phyloP scores from a whole-genome alignment of 1,284 basidiomycete genomes.

The Leccinum pachyderme region DNA sequence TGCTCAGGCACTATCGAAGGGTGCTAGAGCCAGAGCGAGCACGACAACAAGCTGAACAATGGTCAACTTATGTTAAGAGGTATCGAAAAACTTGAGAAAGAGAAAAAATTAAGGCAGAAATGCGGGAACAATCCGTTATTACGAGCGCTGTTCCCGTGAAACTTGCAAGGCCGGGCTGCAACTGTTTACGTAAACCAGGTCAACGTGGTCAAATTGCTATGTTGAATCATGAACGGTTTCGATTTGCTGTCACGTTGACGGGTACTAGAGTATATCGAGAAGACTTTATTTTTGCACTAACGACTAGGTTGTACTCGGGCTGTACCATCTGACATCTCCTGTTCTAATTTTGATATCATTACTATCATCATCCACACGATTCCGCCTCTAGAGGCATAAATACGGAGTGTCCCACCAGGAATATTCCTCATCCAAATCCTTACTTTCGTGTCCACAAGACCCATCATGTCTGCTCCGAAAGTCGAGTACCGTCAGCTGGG shows the following conservation, averaged over 20 bases:
- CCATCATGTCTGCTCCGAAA: background rate
- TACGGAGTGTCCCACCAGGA: background rate
- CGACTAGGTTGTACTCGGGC: no score
- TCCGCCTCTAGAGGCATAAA: background rate
- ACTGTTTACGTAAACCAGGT: background rate
- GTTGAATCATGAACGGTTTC: no score
- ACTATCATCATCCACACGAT: background rate
- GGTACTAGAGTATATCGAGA: background rate
- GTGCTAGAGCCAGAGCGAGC: background rate
- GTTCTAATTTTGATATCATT: background rate
- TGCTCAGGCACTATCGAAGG: background rate
- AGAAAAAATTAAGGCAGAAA: background rate
- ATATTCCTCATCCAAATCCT: background rate
- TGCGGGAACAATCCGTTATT: background rate
- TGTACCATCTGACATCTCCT: background rate
- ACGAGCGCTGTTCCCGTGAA: background rate
- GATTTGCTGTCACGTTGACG: no score
- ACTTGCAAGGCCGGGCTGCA: background rate
- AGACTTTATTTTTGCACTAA: no score
- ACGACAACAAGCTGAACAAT: background rate
- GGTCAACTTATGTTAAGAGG: background rate
- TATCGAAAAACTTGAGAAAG: background rate
- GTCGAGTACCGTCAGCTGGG: constrained; percentile 45
- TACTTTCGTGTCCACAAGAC: background rate
- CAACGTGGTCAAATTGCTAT: background rate